A percentile compares a stretch with the other conserved stretches of the same genome.
Conservation (phyloP, 345 rosid species). For the Populus davidiana region DNA sequence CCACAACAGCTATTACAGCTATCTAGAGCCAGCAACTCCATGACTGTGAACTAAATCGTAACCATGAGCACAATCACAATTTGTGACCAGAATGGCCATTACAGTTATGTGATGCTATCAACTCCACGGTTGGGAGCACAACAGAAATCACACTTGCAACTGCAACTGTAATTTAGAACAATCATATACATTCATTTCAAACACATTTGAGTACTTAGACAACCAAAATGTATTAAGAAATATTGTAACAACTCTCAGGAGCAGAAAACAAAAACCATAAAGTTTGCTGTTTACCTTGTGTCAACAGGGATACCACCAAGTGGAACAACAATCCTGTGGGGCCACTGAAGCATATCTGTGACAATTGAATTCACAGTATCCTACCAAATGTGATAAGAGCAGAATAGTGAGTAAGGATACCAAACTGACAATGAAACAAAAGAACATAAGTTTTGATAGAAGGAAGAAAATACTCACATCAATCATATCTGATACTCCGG, state of each 20-base stretch:
- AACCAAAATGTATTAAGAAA: neutral
- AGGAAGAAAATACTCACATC: conserved; percentile 56
- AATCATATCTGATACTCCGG: conserved; percentile 95
- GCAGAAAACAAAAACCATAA: conserved; percentile 4
- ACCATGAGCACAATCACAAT: neutral
- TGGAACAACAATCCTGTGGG: conserved; percentile 97
- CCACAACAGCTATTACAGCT: neutral
- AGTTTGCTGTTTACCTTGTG: conserved; percentile 46
- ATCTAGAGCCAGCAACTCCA: neutral
- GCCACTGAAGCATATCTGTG: conserved; percentile 96
- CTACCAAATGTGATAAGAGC: conserved; percentile 36
- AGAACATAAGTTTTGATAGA: neutral
- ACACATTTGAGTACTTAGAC: neutral
- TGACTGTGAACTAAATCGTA: neutral
- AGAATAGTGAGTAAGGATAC: neutral
- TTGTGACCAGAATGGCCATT: neutral
- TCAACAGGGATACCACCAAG: conserved; percentile 91
- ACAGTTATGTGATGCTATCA: too few relatives aligned
- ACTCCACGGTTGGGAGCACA: too few relatives aligned
- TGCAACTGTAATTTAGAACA: neutral
- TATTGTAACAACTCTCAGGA: neutral
- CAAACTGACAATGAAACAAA: neutral
- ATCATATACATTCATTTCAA: neutral
- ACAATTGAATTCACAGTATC: conserved; percentile 87
- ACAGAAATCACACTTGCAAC: neutral